phyloP scores from a whole-genome alignment of 2,329 filamentous ascomycete species.

The Alternaria gaisen region DNA sequence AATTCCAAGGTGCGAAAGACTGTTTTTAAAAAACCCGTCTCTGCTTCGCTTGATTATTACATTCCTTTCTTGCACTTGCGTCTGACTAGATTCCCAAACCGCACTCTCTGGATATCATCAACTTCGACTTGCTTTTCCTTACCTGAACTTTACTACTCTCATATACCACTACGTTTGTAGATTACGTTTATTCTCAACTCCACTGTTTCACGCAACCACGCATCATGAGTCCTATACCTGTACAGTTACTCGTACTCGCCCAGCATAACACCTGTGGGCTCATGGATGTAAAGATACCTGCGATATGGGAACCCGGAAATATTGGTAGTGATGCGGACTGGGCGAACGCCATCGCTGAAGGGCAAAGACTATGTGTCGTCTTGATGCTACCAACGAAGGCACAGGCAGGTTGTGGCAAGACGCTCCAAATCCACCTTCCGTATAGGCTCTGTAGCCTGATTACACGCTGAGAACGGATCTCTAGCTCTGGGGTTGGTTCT shows the following conservation, averaged over 20 bases:
- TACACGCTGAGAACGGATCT: not conserved
- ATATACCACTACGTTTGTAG: too few species aligned
- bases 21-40: rapidly evolving
- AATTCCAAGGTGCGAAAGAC: not conserved
- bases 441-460: not conserved
- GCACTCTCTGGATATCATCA: too few species aligned
- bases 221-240: too few species aligned
- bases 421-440: not conserved
- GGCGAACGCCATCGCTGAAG: not conserved
- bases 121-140: too few species aligned
- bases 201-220: too few species aligned
- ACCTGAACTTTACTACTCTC: too few species aligned
- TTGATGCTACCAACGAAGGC: not conserved
- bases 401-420: not conserved
- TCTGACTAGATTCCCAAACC: too few species aligned
- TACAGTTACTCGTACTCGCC: too few species aligned
- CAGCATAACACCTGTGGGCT: too few species aligned
- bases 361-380: not conserved
- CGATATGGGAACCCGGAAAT: not conserved
- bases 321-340: not conserved
- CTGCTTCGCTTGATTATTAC: too few species aligned
- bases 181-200: too few species aligned
- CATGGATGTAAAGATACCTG: not conserved
- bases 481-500: not conserved
- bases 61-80: too few species aligned